Evolutionary conservation across 2,329 filamentous ascomycete species (phyloP), one percentile per base, ranked within the genome.

Genomic region (Colletotrichum chrysophilum): DNA sequence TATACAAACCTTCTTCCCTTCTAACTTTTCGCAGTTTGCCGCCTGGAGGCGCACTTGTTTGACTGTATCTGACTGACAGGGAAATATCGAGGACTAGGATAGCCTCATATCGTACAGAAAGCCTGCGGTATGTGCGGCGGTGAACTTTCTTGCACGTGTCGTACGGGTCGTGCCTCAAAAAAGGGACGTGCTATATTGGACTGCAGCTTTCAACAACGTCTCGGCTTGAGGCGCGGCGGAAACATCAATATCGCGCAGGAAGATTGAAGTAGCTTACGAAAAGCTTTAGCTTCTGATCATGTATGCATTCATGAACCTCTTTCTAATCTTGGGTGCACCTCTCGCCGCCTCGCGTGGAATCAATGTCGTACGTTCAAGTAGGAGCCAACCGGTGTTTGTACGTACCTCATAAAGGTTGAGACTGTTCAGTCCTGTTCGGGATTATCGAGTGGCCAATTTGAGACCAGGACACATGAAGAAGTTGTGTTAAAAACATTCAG

Each of bases 311-410:
- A 18, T 18, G 8, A 48, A 12, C 3, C 9, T 4, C 10, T n/a
- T 7, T 48, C 0, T 48, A 21, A 21, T 48, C 3, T 21, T 21
- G 10, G 43, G 0, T 21, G 38, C 18, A 1, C 18, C 38, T 18
- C 16, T 38, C 16, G 14, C 36, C 36, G 36, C 38, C 38, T n/a
- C 0, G 4, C 38, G 38, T 3, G 38, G 16, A 43, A 18, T 43
- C 38, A 43, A 43, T 2, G 16, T 8, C 38, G 38, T n/a, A 43
- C 38, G 36, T 38, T 0, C 36, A 38, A 0, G 7, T 38, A 9
- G 14, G 7, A 48, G 43, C 0, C n/a, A 21, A 12, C 0, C n/a
- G 10, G n/a, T 21, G 0, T 8, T 4, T 52, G n/a, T 12, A 13
- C n/a, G 0, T 13, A 13, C n/a, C 24, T 24, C 24, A 13, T 21